These are phyloP conservation scores for Malus domestica DNA, from an alignment of 306 rosid genomes.

Conservation along the genomic window ASM211411v1 NC_041793.1:43868501-43869000, in stretches of 20 bases:
- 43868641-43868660: background rate
- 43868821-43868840: slow-evolving; percentile 74
- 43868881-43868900: slow-evolving; percentile 90
- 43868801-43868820: slow-evolving; percentile 6
- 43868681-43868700: background rate
- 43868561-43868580: background rate
- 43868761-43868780: background rate
- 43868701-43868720: slow-evolving; percentile 5
- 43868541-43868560: background rate
- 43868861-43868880: slow-evolving; percentile 65
- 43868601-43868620: background rate
- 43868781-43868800: background rate
- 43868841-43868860: slow-evolving; percentile 50
- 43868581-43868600: background rate
- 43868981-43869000: slow-evolving; percentile 4
- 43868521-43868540: background rate
- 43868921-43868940: slow-evolving; percentile 41
- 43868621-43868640: background rate
- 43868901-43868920: slow-evolving; percentile 16
- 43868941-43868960: slow-evolving; percentile 20
- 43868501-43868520: slow-evolving; percentile 6
- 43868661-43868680: background rate
- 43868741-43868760: background rate
- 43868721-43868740: background rate
- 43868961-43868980: slow-evolving; percentile 17